Base-by-base conservation (phyloP, 2,329 filamentous ascomycete species). In the Malbranchea zuffiana region DNA sequence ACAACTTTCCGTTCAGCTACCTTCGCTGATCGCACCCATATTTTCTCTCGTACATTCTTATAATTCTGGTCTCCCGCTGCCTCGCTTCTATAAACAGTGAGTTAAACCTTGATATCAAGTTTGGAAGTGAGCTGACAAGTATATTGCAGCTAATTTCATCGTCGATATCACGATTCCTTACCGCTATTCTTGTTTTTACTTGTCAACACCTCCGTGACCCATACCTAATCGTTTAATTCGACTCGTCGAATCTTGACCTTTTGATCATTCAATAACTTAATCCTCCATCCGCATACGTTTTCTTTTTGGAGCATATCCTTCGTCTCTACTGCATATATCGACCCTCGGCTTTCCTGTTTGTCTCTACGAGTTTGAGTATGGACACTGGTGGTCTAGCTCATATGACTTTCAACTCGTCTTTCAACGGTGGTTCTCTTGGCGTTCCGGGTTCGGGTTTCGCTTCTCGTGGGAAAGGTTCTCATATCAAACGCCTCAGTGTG, bases 341-440 rank as follows among this genome's bases (percentile, higher is more conserved):
- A 4, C 25, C 15, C 15, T 11, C 12, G 8, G 8, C 16, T 23
- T 48, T 36, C 43, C 40, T 41, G 42, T 42, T 35, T 47, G 37
- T 40, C 42, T 52, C 42, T 39, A 52, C 40, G 44, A 55, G 42
- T 35, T 49, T 52, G 60, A 62, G 60, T 57, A 64, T 92, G 80
- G 82, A 94, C 88, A 80, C 88, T 76, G 88, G 88, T 75, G 85
- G 86, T 90, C 84, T 94, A 71, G 81, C 86, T 90, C 86, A 92
- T 75, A 96, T 96, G 88, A 83, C 85, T 69, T 88, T 85, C 71
- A 83, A 79, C 71, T 82, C 82, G 61, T 67, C 73, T 60, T 71
- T 80, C 61, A 69, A 74, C 57, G 74, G 74, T 52, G 59, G 53
- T 61, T 79, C 76, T 51, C 71, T 94, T 51, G 76, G 78, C 55